Conservation (phyloP, 192 early-diverging fungal genomes). For the Ambispora gerdemannii region DNA sequence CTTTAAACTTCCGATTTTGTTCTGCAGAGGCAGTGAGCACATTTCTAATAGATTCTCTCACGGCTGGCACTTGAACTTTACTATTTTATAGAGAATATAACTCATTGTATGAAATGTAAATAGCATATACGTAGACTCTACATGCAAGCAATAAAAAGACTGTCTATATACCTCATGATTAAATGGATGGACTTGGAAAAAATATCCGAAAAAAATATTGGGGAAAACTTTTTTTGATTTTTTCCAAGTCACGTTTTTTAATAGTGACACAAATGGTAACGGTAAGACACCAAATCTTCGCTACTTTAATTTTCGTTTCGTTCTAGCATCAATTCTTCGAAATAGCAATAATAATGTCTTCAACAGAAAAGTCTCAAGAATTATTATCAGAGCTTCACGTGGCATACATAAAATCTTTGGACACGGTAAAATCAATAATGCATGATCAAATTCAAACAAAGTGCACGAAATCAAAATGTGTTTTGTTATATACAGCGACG, state of each 20-base stretch:
- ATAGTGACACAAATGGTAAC: no score
- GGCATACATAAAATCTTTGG: slow-evolving; percentile 67
- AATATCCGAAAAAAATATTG: background rate
- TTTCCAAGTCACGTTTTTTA: no score
- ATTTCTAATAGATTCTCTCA: slow-evolving; percentile 72
- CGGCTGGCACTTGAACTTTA: slow-evolving; percentile 88
- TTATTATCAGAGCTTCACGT: slow-evolving; percentile 64
- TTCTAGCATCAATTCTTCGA: no score
- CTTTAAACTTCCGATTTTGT: slow-evolving; percentile 93
- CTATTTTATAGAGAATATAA: slow-evolving; percentile 37
- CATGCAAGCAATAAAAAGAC: background rate
- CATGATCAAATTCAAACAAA: background rate
- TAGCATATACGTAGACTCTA: no score
- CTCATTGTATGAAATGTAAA: background rate
- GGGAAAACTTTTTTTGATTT: no score
- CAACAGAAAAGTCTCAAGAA: slow-evolving; percentile 28
- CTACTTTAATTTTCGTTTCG: no score
- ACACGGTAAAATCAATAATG: slow-evolving; percentile 44
- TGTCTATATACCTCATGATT: background rate
- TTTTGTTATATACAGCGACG: slow-evolving; percentile 53
- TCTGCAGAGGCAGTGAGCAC: slow-evolving; percentile 76
- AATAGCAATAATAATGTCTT: no score
- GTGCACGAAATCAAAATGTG: background rate
- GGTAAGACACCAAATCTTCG: no score
- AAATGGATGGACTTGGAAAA: background rate